phyloP scores from a whole-genome alignment of 1,284 basidiomycete species.

The Vanrija sp. region DNA sequence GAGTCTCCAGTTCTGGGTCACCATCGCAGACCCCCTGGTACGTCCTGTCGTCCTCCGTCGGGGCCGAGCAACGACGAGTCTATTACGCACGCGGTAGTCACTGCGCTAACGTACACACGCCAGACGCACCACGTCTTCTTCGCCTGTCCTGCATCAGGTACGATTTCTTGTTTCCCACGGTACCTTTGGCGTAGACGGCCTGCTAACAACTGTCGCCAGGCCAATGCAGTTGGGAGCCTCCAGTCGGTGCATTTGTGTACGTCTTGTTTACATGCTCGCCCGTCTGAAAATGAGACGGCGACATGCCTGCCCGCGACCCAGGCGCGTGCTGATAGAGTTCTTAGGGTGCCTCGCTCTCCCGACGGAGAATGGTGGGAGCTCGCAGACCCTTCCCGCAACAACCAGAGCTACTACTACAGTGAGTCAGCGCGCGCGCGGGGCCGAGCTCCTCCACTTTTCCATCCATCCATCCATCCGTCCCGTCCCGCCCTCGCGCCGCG shows the following conservation, averaged over 20 bases:
- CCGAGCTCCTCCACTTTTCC: not conserved
- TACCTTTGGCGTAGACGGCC: not conserved
- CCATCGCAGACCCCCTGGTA: constrained; percentile 46
- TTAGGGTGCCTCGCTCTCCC: constrained; percentile 70
- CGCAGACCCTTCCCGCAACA: constrained; percentile 68
- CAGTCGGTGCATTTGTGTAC: constrained; percentile 82
- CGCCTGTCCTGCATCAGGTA: constrained; percentile 71
- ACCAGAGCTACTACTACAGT: constrained; percentile 83
- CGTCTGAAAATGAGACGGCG: not conserved
- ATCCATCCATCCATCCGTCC: not conserved
- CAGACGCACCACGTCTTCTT: constrained; percentile 80
- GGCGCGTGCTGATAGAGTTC: no score
- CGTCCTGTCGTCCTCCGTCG: not conserved
- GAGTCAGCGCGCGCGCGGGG: constrained; percentile 37
- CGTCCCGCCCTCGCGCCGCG: not conserved
- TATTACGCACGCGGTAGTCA: not conserved
- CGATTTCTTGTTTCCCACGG: not conserved
- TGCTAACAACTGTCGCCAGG: constrained; percentile 55
- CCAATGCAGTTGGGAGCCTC: constrained; percentile 87
- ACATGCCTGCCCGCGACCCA: not conserved
- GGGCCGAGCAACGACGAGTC: no score
- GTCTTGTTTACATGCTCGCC: constrained; percentile 33
- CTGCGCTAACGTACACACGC: not conserved
- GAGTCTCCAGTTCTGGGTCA: constrained; percentile 48
- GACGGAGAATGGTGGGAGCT: constrained; percentile 96